These are phyloP conservation scores for Tremellales sp. DNA, from an alignment of 1,284 basidiomycete species.

Conservation along the genomic window DNA sequence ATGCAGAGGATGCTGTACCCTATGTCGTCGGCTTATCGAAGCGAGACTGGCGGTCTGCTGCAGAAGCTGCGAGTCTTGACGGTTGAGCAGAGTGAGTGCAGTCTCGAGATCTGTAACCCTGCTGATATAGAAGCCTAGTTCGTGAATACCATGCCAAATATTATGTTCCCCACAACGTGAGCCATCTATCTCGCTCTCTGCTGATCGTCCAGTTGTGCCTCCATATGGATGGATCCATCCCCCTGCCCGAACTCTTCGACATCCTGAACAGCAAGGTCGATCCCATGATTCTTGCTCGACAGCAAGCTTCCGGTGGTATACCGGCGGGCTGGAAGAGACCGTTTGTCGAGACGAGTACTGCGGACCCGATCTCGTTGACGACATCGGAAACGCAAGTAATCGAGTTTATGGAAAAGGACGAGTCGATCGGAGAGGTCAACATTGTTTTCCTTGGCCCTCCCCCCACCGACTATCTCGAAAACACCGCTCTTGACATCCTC, in stretches of 20 bases:
- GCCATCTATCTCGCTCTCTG: conserved; percentile 37
- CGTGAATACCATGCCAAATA: conserved; percentile 84
- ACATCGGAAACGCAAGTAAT: conserved; percentile 59
- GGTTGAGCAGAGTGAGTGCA: conserved; percentile 75
- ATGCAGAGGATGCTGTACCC: conserved; percentile 78
- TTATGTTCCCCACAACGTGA: conserved; percentile 93
- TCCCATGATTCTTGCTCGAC: conserved; percentile 60
- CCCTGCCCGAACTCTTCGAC: conserved; percentile 54
- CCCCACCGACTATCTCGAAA: conserved; percentile 68
- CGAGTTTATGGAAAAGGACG: conserved; percentile 97
- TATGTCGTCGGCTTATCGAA: conserved; percentile 79
- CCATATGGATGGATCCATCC: conserved; percentile 54
- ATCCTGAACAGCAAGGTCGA: conserved; percentile 79
- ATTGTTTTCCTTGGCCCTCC: conserved; percentile 77
- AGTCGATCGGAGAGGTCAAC: conserved; percentile 83
- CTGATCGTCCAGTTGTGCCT: conserved; percentile 57
- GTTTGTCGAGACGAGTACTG: conserved; percentile 83
- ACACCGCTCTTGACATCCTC: conserved; percentile 80
- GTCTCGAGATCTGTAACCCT: background rate
- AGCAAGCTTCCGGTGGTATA: conserved; percentile 30
- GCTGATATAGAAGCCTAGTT: conserved; percentile 54
- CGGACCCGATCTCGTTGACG: conserved; percentile 58
- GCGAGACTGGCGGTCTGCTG: conserved; percentile 96
- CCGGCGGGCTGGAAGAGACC: conserved; percentile 86
- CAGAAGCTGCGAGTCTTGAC: conserved; percentile 79